Base-by-base conservation (phyloP, 345 rosid species). In the Gossypium arboreum region DNA sequence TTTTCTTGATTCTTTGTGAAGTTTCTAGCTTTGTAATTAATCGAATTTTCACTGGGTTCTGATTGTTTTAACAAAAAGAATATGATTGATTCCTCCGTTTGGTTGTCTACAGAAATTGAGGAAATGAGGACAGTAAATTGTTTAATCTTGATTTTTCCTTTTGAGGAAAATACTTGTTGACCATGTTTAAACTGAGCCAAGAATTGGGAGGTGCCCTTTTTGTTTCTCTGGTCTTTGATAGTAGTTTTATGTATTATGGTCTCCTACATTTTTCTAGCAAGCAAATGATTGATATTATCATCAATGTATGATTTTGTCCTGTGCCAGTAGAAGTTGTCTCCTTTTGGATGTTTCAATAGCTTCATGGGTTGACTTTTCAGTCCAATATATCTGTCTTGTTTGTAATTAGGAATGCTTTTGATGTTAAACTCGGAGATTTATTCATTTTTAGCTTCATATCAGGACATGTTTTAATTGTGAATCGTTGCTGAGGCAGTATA, bases 401-500 rank as follows among this genome's bases (percentile, higher is more conserved):
- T 83, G 97, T 75, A 71, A 68, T 51, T 67, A 41, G 57, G 77
- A 54, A 7, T 54, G 67, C 2, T 4, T 61, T 55, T 71, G 11
- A 45, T 71, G 17, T 25, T 61, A 43, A 51, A 39, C 65, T 76
- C 18, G 72, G 17, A 54, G n/a, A 20, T 66, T 71, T 63, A 25
- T 24, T 41, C 5, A 24, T 68, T 66, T 68, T 68, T 15, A n/a
- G 20, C 48, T 44, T 74, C 67, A 44, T 69, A 39, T n/a, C 55
- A 27, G 68, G 57, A 17, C 18, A 60, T 58, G 5, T 17, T 48
- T 73, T 47, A 47, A 73, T 16, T 60, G 12, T 56, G 18, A 51
- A 27, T n/a, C 7, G n/a, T 57, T 16, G 9, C 1, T 17, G 47
- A 27, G 24, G 25, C 57, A 12, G 13, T 59, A 27, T 16, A 17